A percentile compares a stretch with the other conserved stretches of the same genome.
Evolutionary conservation across 768 basidiomycete species (phyloP).

Genomic region (Hortiboletus campestris): DNA sequence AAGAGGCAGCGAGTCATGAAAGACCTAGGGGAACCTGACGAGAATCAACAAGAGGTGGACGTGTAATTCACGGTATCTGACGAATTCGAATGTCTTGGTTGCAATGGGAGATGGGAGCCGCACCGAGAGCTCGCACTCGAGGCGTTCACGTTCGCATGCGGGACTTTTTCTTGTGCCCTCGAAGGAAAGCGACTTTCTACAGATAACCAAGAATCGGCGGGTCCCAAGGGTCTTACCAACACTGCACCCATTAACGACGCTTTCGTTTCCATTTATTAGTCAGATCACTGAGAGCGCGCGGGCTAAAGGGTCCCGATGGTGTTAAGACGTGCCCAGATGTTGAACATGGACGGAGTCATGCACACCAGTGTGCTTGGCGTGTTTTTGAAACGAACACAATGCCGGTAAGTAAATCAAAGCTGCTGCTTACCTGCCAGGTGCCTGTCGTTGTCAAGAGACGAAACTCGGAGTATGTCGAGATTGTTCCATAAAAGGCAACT

Average conservation of each 20-base stretch:
- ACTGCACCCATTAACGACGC: neutral
- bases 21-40: neutral
- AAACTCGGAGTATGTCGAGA: neutral
- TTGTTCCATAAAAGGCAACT: slow-evolving; percentile 19
- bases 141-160: no score
- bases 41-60: neutral
- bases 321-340: neutral
- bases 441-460: no score
- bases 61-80: neutral
- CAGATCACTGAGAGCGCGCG: neutral
- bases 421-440: no score
- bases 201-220: neutral
- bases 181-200: neutral
- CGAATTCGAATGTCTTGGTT: neutral
- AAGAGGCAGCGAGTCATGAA: slow-evolving; percentile 14
- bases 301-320: neutral
- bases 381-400: neutral
- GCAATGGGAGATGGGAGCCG: neutral
- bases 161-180: no score
- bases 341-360: neutral
- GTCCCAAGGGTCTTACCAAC: neutral
- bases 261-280: neutral
- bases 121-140: neutral
- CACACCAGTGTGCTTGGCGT: no score
- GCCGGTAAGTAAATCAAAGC: neutral